Evolutionary conservation across 805 yeast species (phyloP), one percentile per base, ranked within the genome.

Genomic region (Cyberlindnera americana): DNA sequence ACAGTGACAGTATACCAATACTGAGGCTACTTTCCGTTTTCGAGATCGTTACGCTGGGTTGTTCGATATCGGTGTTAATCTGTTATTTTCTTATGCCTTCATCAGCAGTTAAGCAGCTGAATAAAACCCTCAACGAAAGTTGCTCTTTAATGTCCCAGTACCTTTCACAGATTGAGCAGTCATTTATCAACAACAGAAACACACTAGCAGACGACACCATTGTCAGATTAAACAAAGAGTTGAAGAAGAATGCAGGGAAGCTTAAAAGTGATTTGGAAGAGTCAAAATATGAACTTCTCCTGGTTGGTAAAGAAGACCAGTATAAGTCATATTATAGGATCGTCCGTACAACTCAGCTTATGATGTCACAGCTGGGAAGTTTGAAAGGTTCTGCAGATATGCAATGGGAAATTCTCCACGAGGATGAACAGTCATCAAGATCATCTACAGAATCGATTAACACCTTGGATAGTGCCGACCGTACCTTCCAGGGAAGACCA

Each of bases 81-180:
- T 85, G 95, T 54, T 77, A 77, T 50, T n/a, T 69, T 3, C 41
- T 84, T 7, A 77, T 85, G 77, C 88, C 90, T 2, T 66, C 70
- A 9, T 67, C 76, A 14, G 87, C 89, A 2, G 69, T 68, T 10
- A 53, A 52, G 4, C 57, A 64, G 31, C 59, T 80, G 37, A 73
- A 76, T 27, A 50, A 49, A 2, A 56, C 66, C 5, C 58, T 83
- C 40, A 78, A 75, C 46, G 72, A 70, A 40, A 69, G 75, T 24
- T 75, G 75, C 51, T 67, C 71, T 38, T 56, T 68, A 13, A 70
- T 81, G 69, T 71, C 86, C 1, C 61, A 66, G 9, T 59, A 74
- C 21, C 56, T 80, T 13, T 61, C 71, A 2, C 54, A 67, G 25
- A 63, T 77, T 4, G 80, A 14, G 67, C 67, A 39, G 58, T 75